Conservation (phyloP, 768 basidiomycete species). For the Rhizopogon sp. region DNA sequence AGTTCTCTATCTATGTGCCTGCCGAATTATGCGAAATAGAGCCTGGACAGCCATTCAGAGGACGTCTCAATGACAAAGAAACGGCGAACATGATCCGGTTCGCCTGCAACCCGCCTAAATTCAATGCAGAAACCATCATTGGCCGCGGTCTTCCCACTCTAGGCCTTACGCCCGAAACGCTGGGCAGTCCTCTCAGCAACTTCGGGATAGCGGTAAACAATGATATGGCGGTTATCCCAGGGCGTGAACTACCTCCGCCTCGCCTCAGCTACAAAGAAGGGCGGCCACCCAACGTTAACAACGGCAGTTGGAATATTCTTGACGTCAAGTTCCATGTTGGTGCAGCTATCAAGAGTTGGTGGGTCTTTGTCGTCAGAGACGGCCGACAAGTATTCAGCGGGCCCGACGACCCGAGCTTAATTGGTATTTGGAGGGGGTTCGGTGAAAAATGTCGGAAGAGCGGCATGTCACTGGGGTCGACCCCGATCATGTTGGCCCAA, state of each 20-base stretch:
- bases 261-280: slow-evolving; percentile 49
- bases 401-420: slow-evolving; percentile 34
- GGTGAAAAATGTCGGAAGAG: slow-evolving; percentile 47
- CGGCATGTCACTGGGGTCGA: slow-evolving; percentile 35
- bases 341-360: slow-evolving; percentile 52
- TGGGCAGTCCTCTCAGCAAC: slow-evolving; percentile 33
- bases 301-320: slow-evolving; percentile 76
- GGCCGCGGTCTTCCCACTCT: slow-evolving; percentile 52
- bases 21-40: slow-evolving; percentile 69
- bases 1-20: slow-evolving; percentile 42
- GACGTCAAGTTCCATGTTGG: slow-evolving; percentile 63
- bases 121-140: slow-evolving; percentile 56
- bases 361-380: slow-evolving; percentile 62
- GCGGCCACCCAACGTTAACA: slow-evolving; percentile 34
- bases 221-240: slow-evolving; percentile 62
- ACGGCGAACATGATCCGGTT: slow-evolving; percentile 66
- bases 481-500: slow-evolving; percentile 34
- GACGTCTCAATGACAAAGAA: slow-evolving; percentile 54
- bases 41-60: slow-evolving; percentile 54
- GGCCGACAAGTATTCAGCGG: slow-evolving; percentile 33
- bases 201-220: slow-evolving; percentile 55
- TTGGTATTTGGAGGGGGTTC: slow-evolving; percentile 47
- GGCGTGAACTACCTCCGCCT: slow-evolving; percentile 59
- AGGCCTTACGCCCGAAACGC: slow-evolving; percentile 39
- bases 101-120: slow-evolving; percentile 58